Conservation (phyloP, 2,329 filamentous ascomycete species). For the Alternaria conjuncta region DNA sequence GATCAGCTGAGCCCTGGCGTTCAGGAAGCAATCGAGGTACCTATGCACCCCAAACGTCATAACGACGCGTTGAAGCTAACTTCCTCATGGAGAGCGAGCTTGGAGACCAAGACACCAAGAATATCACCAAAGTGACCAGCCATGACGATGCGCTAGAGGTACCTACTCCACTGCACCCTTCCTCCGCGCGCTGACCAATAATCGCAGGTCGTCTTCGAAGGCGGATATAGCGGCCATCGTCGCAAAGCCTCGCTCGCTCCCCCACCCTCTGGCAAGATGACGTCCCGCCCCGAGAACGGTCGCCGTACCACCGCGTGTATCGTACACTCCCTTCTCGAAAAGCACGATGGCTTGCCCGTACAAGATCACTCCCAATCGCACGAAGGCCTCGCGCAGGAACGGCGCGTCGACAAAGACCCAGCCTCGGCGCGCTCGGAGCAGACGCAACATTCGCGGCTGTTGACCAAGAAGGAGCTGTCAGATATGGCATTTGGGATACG, state of each 20-base stretch:
- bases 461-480: slow-evolving; percentile 92
- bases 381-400: slow-evolving; percentile 44
- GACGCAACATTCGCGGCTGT: slow-evolving; percentile 69
- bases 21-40: slow-evolving; percentile 36
- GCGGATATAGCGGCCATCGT: slow-evolving; percentile 56
- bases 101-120: slow-evolving; percentile 36
- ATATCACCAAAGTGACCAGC: slow-evolving; percentile 37
- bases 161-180: neutral
- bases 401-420: slow-evolving; percentile 53
- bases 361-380: slow-evolving; percentile 36
- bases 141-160: slow-evolving; percentile 54
- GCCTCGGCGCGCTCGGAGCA: slow-evolving; percentile 41
- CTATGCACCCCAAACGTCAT: slow-evolving; percentile 23
- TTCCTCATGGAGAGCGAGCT: slow-evolving; percentile 43
- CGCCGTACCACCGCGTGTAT: slow-evolving; percentile 62
- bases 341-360: slow-evolving; percentile 44
- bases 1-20: slow-evolving; percentile 21
- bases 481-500: slow-evolving; percentile 98
- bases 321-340: slow-evolving; percentile 65
- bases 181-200: slow-evolving; percentile 7
- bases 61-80: slow-evolving; percentile 37
- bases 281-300: slow-evolving; percentile 44
- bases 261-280: slow-evolving; percentile 31
- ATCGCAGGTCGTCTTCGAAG: slow-evolving; percentile 63
- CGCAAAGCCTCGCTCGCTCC: slow-evolving; percentile 66